Base-by-base conservation (phyloP, 2,329 filamentous ascomycete species). In the Fusarium nurragi region DNA sequence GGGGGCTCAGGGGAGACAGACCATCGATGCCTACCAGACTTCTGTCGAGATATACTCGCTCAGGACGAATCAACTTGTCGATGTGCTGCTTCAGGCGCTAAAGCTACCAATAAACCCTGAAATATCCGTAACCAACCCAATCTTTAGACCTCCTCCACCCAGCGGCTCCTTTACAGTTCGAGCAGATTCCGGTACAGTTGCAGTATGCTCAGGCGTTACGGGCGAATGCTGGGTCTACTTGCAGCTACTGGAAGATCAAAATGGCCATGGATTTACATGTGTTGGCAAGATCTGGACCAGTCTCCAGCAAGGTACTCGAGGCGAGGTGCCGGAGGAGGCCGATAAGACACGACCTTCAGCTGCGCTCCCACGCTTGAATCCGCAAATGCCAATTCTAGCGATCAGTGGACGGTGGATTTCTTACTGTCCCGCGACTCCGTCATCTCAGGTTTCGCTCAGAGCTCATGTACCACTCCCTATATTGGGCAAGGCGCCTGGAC, bases 221-320 rank as follows among this genome's bases (percentile, higher is more conserved):
- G 94, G 94, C 13, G 94, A 98, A 78, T 88, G 94, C 41, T 97
- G 91, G 83, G 81, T 97, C 9, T 98, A 85, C 69, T 79, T 83
- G 10, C 85, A 88, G 62, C 74, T 81, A 10, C 68, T 77, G 11
- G 73, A 77, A 52, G 72, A 76, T 2, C 77, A 78, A 43, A 83
- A 84, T 21, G 73, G 76, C 2, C 78, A 78, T 21, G 66, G 79
- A 40, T 89, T 84, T 74, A 81, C 77, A 34, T 97, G 93, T 71
- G 82, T 95, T 53, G 94, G 90, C 19, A 99, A 99, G 78, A 80
- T 96, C 18, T 99, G 95, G 95, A 97, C 95, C 1, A 89, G 88
- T 40, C 81, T 97, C 25, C 92, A 95, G 73, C 85, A 88, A 65
- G 79, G 80, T 26, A 77, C 80, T 18, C 82, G 82, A 57, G 79